Evolutionary conservation across 768 basidiomycete species (phyloP), one percentile per base, ranked within the genome.

Genomic region (Hortiboletus campestris): DNA sequence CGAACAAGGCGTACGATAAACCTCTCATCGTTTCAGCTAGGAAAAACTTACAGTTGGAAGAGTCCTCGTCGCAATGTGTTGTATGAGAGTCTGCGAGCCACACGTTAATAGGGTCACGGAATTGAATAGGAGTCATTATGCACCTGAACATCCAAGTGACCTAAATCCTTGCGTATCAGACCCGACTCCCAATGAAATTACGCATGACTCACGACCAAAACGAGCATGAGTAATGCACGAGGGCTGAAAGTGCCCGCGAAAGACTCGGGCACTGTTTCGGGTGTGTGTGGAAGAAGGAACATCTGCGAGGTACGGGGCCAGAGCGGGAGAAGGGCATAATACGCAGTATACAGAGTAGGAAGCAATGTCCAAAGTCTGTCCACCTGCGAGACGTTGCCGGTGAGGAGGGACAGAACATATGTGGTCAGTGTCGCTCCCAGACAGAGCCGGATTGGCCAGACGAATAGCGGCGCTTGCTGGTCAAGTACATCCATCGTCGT

Each of bases 61-160:
- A 96, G 76, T 4, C 91, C 96, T 48, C 96, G 81, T 35, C 93
- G 78, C 70, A 85, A 85, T 0, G 93, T 88, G 67, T 98, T 93
- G 64, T 90, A 91, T 8, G 81, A 82, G 46, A 96, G 72, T 42
- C 91, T 78, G 19, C 44, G 46, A 13, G 46, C n/a, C 25, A 12
- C 47, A 44, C 45, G 55, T 67, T 66, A 70, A 75, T 75, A 14
- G 8, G 13, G 64, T 52, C 35, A 63, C 67, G 46, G 20, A 55
- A 57, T 22, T 36, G 47, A 3, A 54, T 20, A 40, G 43, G 46
- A 9, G 35, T 17, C 22, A 22, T 8, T n/a, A 28, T 46, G 17
- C 63, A 80, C 83, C 84, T 80, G 62, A 72, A 76, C 83, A 83
- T 87, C 87, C 87, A 89, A 8, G 78, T 50, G 5, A 72, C 59